Evolutionary conservation across 2,329 filamentous ascomycete genomes (phyloP).

Genomic region (Fusarium sp.): DNA sequence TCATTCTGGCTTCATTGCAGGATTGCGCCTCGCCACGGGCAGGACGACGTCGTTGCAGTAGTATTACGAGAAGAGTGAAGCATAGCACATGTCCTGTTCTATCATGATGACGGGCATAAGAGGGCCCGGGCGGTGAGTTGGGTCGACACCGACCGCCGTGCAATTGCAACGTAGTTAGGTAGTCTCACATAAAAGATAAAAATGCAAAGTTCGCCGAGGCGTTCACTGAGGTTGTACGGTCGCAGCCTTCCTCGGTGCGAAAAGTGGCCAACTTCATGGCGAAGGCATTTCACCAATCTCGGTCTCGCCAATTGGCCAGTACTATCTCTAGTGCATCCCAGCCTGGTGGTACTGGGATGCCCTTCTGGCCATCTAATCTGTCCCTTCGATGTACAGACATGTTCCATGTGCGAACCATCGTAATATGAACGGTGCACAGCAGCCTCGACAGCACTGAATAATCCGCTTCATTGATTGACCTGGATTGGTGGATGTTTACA

Average conservation of each 20-base stretch:
- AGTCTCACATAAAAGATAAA: slow-evolving; percentile 17
- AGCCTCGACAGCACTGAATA: slow-evolving; percentile 12
- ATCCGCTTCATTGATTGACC: slow-evolving; percentile 17
- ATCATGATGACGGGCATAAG: not conserved
- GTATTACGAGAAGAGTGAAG: not conserved
- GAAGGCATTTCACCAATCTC: slow-evolving; percentile 26
- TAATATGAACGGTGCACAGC: slow-evolving; percentile 2
- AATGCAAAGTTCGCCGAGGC: slow-evolving; percentile 29
- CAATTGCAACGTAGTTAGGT: slow-evolving; percentile 18
- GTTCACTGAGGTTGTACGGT: slow-evolving; percentile 18
- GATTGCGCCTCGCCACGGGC: slow-evolving; percentile 21
- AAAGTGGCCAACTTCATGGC: slow-evolving; percentile 12
- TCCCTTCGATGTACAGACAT: slow-evolving; percentile 22
- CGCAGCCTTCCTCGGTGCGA: slow-evolving; percentile 22
- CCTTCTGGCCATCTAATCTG: slow-evolving; percentile 34
- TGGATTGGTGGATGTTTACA: slow-evolving; percentile 38
- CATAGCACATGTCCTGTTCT: not conserved
- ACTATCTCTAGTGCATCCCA: slow-evolving; percentile 32
- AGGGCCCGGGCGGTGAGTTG: slow-evolving; percentile 3
- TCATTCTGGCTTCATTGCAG: slow-evolving; percentile 4
- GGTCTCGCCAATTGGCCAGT: slow-evolving; percentile 31
- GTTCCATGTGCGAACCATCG: slow-evolving; percentile 23
- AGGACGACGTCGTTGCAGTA: slow-evolving; percentile 8
- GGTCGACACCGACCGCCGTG: slow-evolving; percentile 30
- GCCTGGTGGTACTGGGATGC: slow-evolving; percentile 34